Percentiles rank a stretch among this genome's conserved stretches.
Conservation (phyloP, 768 basidiomycete species). For the Collybiopsis luxurians region DNA sequence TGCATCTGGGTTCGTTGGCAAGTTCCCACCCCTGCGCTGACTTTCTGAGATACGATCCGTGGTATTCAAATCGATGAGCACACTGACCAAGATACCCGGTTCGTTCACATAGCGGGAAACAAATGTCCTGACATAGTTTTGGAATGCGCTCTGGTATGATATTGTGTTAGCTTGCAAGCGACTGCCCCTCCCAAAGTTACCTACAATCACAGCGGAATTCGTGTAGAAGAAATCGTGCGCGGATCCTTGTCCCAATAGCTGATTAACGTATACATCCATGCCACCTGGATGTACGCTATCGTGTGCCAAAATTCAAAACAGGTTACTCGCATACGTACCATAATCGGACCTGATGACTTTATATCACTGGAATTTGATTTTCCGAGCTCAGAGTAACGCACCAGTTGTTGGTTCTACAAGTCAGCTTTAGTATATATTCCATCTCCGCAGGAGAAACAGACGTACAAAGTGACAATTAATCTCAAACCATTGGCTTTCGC, state of each 20-base stretch:
- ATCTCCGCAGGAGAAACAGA: background rate
- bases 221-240: constrained; percentile 62
- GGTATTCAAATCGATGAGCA: constrained; percentile 16
- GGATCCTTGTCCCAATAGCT: constrained; percentile 39
- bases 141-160: constrained; percentile 36
- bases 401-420: constrained; percentile 62
- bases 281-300: constrained; percentile 34
- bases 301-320: background rate
- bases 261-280: constrained; percentile 66
- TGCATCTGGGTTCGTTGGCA: constrained; percentile 45
- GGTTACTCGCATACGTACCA: background rate
- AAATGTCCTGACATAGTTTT: constrained; percentile 49
- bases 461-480: constrained; percentile 57
- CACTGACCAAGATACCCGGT: constrained; percentile 51
- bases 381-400: too few relatives aligned
- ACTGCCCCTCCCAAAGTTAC: constrained; percentile 11
- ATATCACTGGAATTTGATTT: too few relatives aligned
- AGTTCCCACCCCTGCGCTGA: constrained; percentile 22
- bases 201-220: constrained; percentile 43
- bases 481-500: constrained; percentile 61
- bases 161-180: background rate
- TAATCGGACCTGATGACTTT: constrained; percentile 21
- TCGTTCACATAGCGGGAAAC: constrained; percentile 52
- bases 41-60: too few relatives aligned
- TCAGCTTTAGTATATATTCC: background rate